These are phyloP conservation scores for Lecanicillium sp. DNA, from an alignment of 2,329 filamentous ascomycete species.

Conservation along the genomic window DNA sequence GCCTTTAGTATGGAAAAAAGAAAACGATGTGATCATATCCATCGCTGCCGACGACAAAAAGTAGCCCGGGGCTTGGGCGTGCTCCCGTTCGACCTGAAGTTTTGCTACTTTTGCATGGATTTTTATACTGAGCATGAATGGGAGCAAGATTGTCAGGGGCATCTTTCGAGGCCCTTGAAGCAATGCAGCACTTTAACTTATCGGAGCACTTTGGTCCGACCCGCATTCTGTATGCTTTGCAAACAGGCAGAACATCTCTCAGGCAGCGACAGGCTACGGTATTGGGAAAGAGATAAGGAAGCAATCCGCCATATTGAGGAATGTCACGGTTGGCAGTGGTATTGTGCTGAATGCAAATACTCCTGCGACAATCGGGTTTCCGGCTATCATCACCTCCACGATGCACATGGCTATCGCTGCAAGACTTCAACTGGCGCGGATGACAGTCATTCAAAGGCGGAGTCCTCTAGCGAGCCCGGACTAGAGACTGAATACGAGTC, in stretches of 20 bases:
- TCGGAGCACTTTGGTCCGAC: slow-evolving; percentile 4
- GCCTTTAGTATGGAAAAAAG: not conserved
- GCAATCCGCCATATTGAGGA: slow-evolving; percentile 4
- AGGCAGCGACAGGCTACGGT: slow-evolving; percentile 1
- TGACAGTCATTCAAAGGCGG: no score
- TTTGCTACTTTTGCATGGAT: slow-evolving; percentile 5
- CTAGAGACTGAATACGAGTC: no score
- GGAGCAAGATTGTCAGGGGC: no score
- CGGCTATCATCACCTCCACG: not conserved
- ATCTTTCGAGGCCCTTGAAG: not conserved
- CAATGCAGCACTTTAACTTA: slow-evolving; percentile 2
- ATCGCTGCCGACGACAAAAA: slow-evolving; percentile 1
- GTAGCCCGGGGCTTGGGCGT: slow-evolving; percentile 1
- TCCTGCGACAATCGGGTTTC: not conserved
- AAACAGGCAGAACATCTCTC: not conserved
- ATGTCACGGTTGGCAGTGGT: no score
- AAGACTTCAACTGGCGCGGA: no score
- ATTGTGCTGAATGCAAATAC: slow-evolving; percentile 2
- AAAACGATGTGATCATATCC: slow-evolving; percentile 4
- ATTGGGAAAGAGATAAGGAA: slow-evolving; percentile 1
- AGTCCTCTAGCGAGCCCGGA: no score
- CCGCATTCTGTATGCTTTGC: slow-evolving; percentile 5
- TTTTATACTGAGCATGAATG: slow-evolving; percentile 3
- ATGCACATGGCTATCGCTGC: slow-evolving; percentile 6
- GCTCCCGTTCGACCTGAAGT: not conserved